Conservation (phyloP, 208 protist genomes). For the Leptomonas pyrrhocoris region DNA sequence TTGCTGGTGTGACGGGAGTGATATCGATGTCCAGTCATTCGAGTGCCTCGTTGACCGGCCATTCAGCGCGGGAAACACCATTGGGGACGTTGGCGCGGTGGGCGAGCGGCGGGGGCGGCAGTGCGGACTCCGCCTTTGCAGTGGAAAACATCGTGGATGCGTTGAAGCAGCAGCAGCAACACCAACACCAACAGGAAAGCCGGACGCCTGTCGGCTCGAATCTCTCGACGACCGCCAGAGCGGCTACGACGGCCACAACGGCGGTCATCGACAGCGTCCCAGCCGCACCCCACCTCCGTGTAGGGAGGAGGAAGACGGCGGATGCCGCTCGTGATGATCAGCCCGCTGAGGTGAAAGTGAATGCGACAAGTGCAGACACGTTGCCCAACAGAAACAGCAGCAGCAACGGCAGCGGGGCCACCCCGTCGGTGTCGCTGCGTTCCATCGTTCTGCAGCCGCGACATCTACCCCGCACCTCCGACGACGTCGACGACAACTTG, state of each 20-base stretch:
- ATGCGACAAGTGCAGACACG: not conserved
- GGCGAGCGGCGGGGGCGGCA: not conserved
- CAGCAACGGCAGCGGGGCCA: slow-evolving; percentile 18
- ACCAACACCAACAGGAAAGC: not conserved
- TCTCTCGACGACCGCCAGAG: no score
- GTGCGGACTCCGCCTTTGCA: not conserved
- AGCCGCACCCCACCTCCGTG: no score
- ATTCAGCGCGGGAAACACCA: not conserved
- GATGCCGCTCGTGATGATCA: no score
- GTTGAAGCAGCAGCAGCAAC: not conserved
- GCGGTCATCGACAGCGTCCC: no score
- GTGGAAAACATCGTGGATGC: no score
- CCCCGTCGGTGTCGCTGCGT: slow-evolving; percentile 10
- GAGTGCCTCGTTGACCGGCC: not conserved
- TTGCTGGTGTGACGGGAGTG: not conserved
- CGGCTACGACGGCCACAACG: no score
- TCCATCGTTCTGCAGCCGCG: slow-evolving; percentile 31
- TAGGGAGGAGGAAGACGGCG: no score
- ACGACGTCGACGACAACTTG: slow-evolving; percentile 12
- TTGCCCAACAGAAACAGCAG: slow-evolving; percentile 17
- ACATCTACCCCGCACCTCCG: slow-evolving; percentile 5
- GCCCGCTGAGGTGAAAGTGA: no score
- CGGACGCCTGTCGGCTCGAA: no score
- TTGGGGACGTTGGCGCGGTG: not conserved
- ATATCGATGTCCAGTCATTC: not conserved